Base-by-base conservation (phyloP, 805 yeast species). In the Yarrowia sp. region DNA sequence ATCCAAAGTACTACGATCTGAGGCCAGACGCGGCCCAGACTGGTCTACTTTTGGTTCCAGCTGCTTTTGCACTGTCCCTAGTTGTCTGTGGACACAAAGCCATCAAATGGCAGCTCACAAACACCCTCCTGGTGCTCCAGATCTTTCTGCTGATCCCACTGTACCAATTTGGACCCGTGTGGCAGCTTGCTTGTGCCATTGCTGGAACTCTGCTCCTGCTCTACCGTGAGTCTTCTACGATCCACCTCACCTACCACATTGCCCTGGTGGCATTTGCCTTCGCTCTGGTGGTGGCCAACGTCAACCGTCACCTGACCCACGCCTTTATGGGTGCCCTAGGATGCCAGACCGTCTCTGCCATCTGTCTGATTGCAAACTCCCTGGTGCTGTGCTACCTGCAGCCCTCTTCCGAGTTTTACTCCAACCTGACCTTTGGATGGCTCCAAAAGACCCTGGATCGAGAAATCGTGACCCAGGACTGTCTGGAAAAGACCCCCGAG, bases 351-450 rank as follows among this genome's bases (percentile, higher is more conserved):
- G 61, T 54, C 19, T 24, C 46, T 54, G 44, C 61, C 17, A 36
- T 54, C 16, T 54, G 61, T 28, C 24, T 38, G 12, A n/a, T 54
- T 2, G 22, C 35, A 22, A 54, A 38, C 26, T 36, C 61, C 4
- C 14, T 38, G 17, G 33, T 54, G 2, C 35, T 26, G 35, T 26
- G 46, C 35, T 36, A 21, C 16, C 35, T 54, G 12, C 61, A 54
- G 11, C 61, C 61, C 16, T 21, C 7, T 7, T 54, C 61, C 17
- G 35, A 38, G 46, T 54, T 54, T 17, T 54, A 26, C 46, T 54
- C 61, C 24, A 54, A 54, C 14, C 32, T 54, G 33, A 54, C 61
- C 14, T 54, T 54, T 28, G 61, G 61, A n/a, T 54, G 61, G 61
- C 61, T 54, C 14, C 61, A 54, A 8, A 54, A 54, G 26, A 54